Base-by-base conservation (phyloP, 257 asterid species). In the Linaria vulgaris region DNA sequence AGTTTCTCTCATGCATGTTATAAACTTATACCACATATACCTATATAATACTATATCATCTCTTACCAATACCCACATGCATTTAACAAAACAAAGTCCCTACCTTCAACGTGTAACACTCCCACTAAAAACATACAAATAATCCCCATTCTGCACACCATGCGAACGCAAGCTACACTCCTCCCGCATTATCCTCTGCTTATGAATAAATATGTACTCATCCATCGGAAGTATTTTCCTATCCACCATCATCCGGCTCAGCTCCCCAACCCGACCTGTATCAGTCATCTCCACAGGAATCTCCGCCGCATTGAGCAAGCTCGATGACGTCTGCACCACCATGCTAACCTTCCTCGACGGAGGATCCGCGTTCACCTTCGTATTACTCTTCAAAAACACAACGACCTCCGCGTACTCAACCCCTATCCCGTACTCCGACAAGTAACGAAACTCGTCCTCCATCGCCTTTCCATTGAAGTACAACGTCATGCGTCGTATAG, bases 161-260 rank as follows among this genome's bases (percentile, higher is more conserved):
- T 86, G 96, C 96, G 94, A 89, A 38, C 96, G 84, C 0, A 89
- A 78, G 69, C 85, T 86, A 62, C 85, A 82, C 53, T 54, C 77
- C 3, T 76, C 91, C 0, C 85, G 61, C 97, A 87, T 87, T 7
- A 89, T 81, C 70, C 95, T 79, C 72, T 89, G 97, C 46, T 83
- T 87, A 20, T 89, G 97, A 51, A 87, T 81, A 45, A 87, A 82
- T 66, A 89, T 85, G 67, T 89, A 89, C 6, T 85, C 97, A 71
- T 89, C 95, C 11, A n/a, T 54, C 2, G 95, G 94, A 22, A 89
- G 65, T 24, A 79, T 57, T 31, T 73, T 78, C 54, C 76, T 69
- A 47, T 48, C 79, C 44, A 85, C 19, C 56, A 87, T n/a, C 74
- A 78, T 19, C 63, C 59, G 68, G 64, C 74, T 75, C 78, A 89